Evolutionary conservation across 2,329 filamentous ascomycete species (phyloP).

Genomic region (Fusarium sp.): DNA sequence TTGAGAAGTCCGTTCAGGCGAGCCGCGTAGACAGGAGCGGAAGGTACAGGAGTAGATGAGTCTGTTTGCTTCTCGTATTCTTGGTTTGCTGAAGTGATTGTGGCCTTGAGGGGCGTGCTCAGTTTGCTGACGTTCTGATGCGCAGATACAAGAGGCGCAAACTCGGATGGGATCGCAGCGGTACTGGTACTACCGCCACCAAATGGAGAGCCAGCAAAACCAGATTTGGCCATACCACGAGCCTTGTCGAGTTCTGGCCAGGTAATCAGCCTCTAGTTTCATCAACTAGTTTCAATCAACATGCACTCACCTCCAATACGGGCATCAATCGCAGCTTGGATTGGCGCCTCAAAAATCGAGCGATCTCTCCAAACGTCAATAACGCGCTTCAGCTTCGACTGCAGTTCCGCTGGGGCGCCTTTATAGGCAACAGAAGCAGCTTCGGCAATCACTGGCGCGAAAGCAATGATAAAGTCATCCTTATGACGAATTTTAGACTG

Average conservation of each 20-base stretch:
- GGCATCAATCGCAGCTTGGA: slow-evolving; percentile 84
- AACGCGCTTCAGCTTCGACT: slow-evolving; percentile 87
- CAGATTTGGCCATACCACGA: slow-evolving; percentile 65
- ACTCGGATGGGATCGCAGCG: slow-evolving; percentile 77
- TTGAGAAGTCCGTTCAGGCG: slow-evolving; percentile 91
- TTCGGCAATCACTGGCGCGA: slow-evolving; percentile 91
- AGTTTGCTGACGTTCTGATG: slow-evolving; percentile 82
- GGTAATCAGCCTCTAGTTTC: slow-evolving; percentile 29
- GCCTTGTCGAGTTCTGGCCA: slow-evolving; percentile 72
- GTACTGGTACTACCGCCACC: slow-evolving; percentile 71
- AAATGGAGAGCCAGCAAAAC: slow-evolving; percentile 68
- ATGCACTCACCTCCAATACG: slow-evolving; percentile 76
- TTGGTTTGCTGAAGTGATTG: slow-evolving; percentile 77
- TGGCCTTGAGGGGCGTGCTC: slow-evolving; percentile 74
- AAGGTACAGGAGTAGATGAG: slow-evolving; percentile 75
- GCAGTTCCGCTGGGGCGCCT: slow-evolving; percentile 85
- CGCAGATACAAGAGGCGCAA: slow-evolving; percentile 79
- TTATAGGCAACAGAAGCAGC: slow-evolving; percentile 93
- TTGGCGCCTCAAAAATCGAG: slow-evolving; percentile 82
- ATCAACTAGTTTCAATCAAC: neutral
- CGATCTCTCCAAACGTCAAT: slow-evolving; percentile 95
- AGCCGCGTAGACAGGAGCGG: slow-evolving; percentile 91
- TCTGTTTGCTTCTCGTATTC: slow-evolving; percentile 90
- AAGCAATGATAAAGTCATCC: slow-evolving; percentile 91
- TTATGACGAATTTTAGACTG: slow-evolving; percentile 94